Conservation (phyloP, 305 asterid genomes). For the Ilex paraguariensis region DNA sequence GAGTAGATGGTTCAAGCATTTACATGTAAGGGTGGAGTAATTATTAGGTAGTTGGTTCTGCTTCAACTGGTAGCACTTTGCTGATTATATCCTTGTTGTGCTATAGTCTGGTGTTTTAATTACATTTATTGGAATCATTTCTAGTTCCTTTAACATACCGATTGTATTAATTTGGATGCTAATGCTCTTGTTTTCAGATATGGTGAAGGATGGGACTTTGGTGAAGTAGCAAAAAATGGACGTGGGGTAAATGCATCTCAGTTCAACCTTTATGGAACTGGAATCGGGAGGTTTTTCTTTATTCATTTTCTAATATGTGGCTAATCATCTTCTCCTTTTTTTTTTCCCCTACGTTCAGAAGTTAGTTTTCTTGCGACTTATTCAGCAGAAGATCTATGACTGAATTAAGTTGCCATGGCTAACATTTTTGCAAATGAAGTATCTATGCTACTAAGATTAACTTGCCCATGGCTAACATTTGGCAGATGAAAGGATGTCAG, state of each 20-base stretch:
- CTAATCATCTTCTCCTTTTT: too few species aligned
- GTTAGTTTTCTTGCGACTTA: too few species aligned
- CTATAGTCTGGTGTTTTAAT: conserved; percentile 1
- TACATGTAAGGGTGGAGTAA: conserved; percentile 51
- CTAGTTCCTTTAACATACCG: neutral
- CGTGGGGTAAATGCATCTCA: conserved; percentile 95
- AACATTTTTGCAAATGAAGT: too few species aligned
- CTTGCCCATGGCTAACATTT: too few species aligned
- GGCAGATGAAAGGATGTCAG: too few species aligned
- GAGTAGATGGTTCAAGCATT: conserved; percentile 82
- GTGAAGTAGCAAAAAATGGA: conserved; percentile 89
- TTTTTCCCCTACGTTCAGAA: too few species aligned
- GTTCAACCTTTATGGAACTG: conserved; percentile 72
- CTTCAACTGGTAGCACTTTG: conserved; percentile 3
- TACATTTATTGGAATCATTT: neutral
- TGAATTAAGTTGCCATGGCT: too few species aligned
- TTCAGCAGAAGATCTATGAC: too few species aligned
- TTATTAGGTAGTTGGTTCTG: conserved; percentile 1
- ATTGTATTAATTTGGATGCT: neutral
- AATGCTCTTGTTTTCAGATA: conserved; percentile 45
- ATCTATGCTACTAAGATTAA: too few species aligned
- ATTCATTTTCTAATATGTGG: too few species aligned
- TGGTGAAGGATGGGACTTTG: conserved; percentile 99
- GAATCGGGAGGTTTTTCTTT: conserved; percentile 77
- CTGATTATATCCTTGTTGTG: neutral